phyloP scores from a whole-genome alignment of 208 protist genomes.

The Jaenimonas drosophilae region DNA sequence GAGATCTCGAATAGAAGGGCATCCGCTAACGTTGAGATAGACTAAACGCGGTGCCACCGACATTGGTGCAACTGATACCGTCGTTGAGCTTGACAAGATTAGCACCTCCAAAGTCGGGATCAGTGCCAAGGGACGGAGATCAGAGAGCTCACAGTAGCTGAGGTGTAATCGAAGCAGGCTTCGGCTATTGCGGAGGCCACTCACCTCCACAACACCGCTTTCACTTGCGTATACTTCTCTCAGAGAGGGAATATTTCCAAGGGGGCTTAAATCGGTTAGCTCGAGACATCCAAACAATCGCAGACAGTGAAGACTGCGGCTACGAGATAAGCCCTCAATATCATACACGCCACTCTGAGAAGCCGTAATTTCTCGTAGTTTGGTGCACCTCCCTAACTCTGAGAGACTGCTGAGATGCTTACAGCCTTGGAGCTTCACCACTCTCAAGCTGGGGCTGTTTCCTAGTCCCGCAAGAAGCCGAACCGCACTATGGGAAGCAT shows the following conservation, averaged over 20 bases:
- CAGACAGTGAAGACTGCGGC: conserved; percentile 9
- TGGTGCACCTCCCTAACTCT: conserved; percentile 3
- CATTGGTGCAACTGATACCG: conserved; percentile 9
- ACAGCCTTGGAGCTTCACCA: conserved; percentile 5
- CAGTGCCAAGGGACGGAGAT: conserved; percentile 1
- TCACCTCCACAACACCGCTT: conserved; percentile 12
- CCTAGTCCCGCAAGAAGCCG: no score
- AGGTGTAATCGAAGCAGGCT: conserved; percentile 6
- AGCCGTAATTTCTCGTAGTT: conserved; percentile 7
- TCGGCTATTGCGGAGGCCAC: conserved; percentile 10
- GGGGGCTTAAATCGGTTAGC: conserved; percentile 10
- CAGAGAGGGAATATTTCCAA: conserved; percentile 11
- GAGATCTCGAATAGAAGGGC: conserved; percentile 8
- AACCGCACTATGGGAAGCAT: no score
- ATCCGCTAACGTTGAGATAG: conserved; percentile 8
- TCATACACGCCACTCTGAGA: conserved; percentile 16
- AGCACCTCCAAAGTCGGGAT: conserved; percentile 7
- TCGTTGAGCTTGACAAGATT: conserved; percentile 9
- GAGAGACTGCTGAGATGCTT: conserved; percentile 8
- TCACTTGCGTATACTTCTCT: conserved; percentile 13
- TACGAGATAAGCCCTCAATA: conserved; percentile 8
- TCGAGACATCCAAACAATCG: conserved; percentile 13
- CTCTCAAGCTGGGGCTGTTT: no score
- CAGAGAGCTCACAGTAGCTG: conserved; percentile 11
- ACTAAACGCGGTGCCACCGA: conserved; percentile 2